These are phyloP conservation scores for Avena sativa DNA, from an alignment of 176 grass and related monocot species.

Conservation along the genomic window DNA sequence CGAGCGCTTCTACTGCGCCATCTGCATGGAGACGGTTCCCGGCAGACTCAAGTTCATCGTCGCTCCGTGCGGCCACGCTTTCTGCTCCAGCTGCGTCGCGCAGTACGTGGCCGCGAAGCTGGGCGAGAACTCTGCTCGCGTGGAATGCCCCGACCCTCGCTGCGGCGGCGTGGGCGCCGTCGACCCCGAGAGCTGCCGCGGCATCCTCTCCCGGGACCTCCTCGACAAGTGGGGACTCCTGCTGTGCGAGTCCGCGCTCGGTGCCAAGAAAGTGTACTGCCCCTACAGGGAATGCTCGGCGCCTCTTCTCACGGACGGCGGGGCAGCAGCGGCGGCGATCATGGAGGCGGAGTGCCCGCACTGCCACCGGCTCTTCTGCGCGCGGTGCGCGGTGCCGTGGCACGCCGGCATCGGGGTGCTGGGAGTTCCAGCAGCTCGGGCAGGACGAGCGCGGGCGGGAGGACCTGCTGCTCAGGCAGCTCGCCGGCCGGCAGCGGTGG, in stretches of 20 bases:
- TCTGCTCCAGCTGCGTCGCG: background rate
- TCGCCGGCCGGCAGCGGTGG: constrained; percentile 1
- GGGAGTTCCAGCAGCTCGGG: background rate
- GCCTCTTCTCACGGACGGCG: background rate
- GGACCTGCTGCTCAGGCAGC: background rate
- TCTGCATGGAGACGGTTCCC: background rate
- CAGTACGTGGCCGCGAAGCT: background rate
- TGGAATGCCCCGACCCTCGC: background rate
- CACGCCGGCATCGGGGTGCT: background rate
- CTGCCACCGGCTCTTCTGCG: background rate
- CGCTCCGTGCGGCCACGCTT: background rate
- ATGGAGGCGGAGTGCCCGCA: background rate
- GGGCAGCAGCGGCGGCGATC: background rate
- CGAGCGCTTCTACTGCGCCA: background rate
- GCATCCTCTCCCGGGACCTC: background rate
- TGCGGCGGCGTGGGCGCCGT: background rate
- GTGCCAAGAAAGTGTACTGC: background rate
- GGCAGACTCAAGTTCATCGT: background rate
- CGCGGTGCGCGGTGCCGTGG: background rate
- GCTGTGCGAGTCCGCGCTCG: background rate
- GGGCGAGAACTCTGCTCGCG: background rate
- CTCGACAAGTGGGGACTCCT: background rate
- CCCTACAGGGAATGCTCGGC: background rate
- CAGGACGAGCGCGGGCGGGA: background rate
- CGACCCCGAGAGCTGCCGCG: background rate